phyloP scores from a whole-genome alignment of 352 stramenopile species.

The Phytophthora chlamydospora region DNA sequence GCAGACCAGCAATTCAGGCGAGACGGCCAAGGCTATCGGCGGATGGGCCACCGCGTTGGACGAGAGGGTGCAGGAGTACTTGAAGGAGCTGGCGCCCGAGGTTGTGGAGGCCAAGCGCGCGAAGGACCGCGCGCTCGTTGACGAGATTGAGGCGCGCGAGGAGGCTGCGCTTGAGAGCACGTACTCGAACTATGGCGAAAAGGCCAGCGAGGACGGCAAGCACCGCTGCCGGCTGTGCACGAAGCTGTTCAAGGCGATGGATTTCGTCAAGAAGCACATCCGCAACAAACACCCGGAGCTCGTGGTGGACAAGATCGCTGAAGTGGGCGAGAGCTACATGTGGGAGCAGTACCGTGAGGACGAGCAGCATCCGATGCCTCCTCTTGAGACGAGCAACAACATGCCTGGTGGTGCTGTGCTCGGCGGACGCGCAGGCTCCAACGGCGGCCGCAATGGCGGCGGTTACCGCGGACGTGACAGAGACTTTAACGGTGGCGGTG shows the following conservation, averaged over 20 bases:
- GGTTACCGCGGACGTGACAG: constrained; percentile 37
- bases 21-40: constrained; percentile 57
- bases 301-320: constrained; percentile 80
- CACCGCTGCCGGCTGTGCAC: constrained; percentile 84
- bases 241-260: constrained; percentile 88
- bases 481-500: constrained; percentile 36
- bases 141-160: constrained; percentile 78
- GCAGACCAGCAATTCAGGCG: constrained; percentile 8
- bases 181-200: constrained; percentile 85
- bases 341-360: constrained; percentile 89
- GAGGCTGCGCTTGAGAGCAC: constrained; percentile 75
- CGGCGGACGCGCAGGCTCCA: constrained; percentile 44
- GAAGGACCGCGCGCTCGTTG: constrained; percentile 67
- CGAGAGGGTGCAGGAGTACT: constrained; percentile 73
- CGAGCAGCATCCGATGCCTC: constrained; percentile 73
- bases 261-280: constrained; percentile 91
- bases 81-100: constrained; percentile 61
- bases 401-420: constrained; percentile 57
- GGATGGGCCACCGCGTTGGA: constrained; percentile 80
- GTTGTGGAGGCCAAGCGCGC: constrained; percentile 54
- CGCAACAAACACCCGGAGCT: constrained; percentile 88
- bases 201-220: constrained; percentile 83
- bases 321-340: constrained; percentile 88
- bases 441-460: constrained; percentile 38
- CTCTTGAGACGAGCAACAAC: constrained; percentile 76